These are phyloP conservation scores for Eucalyptus urophylla DNA, from an alignment of 345 rosid species.

Conservation along the genomic window DNA sequence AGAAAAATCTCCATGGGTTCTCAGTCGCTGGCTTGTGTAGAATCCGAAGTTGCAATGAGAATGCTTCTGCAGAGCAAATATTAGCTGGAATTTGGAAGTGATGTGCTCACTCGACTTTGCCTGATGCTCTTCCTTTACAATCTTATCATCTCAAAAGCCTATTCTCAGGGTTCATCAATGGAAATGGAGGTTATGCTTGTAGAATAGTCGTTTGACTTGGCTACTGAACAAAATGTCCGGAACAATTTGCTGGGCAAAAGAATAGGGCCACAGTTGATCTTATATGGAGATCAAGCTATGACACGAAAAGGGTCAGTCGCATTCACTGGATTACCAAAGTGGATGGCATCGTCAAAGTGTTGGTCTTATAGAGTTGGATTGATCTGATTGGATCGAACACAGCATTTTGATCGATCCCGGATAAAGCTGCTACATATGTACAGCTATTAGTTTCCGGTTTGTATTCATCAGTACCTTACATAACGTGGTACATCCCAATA, in stretches of 20 bases:
- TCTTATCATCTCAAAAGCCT: not conserved
- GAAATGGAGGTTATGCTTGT: not conserved
- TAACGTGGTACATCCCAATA: not conserved
- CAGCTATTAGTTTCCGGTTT: not conserved
- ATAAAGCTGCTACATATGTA: not conserved
- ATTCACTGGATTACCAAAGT: not conserved
- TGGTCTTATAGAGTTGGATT: not conserved
- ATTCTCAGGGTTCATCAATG: not conserved
- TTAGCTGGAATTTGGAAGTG: not conserved
- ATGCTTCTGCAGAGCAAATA: not conserved
- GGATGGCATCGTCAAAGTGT: not conserved
- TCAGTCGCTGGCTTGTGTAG: not conserved
- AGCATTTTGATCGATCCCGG: not conserved
- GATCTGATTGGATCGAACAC: not conserved
- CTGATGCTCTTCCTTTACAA: not conserved
- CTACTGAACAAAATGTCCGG: not conserved
- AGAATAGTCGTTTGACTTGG: not conserved
- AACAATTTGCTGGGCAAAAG: not conserved
- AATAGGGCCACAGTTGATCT: not conserved
- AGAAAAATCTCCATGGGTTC: not conserved
- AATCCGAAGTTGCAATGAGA: not conserved
- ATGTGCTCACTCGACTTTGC: not conserved
- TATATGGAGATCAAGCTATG: not conserved
- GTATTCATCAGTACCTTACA: not conserved
- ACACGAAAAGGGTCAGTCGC: not conserved